Percentiles rank a stretch among this genome's conserved stretches.
phyloP scores from a whole-genome alignment of 495 filamentous ascomycete genomes.

The Penicillium crystallinum region DNA sequence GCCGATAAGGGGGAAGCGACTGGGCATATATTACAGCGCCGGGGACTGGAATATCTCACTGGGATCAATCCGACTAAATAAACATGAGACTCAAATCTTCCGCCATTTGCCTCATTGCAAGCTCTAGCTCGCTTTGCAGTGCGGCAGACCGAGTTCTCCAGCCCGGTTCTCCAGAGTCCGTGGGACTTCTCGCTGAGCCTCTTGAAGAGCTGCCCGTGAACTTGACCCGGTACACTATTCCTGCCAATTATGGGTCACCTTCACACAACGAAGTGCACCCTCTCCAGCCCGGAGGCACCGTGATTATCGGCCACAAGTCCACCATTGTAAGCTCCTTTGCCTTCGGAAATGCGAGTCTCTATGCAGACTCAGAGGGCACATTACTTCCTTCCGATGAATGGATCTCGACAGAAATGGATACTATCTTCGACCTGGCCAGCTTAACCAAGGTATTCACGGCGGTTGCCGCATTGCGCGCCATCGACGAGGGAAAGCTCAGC shows the following conservation, averaged over 20 bases:
- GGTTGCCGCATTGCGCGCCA: slow-evolving; percentile 14
- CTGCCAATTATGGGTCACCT: slow-evolving; percentile 18
- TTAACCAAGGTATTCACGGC: slow-evolving; percentile 25
- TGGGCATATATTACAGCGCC: background rate
- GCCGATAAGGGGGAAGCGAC: background rate
- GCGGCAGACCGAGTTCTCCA: slow-evolving; percentile 11
- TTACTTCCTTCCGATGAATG: slow-evolving; percentile 13
- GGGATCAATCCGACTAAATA: background rate
- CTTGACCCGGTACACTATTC: slow-evolving; percentile 20
- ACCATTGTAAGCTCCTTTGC: slow-evolving; percentile 26
- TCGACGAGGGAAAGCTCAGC: slow-evolving; percentile 17
- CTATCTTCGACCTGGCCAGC: slow-evolving; percentile 29
- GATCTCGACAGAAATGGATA: slow-evolving; percentile 17
- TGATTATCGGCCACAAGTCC: slow-evolving; percentile 19
- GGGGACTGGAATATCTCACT: background rate
- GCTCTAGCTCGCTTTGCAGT: background rate
- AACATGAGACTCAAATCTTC: background rate
- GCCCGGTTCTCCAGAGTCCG: slow-evolving; percentile 21
- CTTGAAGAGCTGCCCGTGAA: slow-evolving; percentile 18
- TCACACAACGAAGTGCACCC: slow-evolving; percentile 15
- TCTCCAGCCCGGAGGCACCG: slow-evolving; percentile 21
- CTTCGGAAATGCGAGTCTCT: slow-evolving; percentile 23
- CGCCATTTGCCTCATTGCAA: background rate
- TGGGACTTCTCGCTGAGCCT: slow-evolving; percentile 17
- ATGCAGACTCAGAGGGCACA: slow-evolving; percentile 23